These are phyloP conservation scores for Arthrobotrys megalospora DNA, from an alignment of 2,329 filamentous ascomycete genomes.

Conservation along the genomic window DNA sequence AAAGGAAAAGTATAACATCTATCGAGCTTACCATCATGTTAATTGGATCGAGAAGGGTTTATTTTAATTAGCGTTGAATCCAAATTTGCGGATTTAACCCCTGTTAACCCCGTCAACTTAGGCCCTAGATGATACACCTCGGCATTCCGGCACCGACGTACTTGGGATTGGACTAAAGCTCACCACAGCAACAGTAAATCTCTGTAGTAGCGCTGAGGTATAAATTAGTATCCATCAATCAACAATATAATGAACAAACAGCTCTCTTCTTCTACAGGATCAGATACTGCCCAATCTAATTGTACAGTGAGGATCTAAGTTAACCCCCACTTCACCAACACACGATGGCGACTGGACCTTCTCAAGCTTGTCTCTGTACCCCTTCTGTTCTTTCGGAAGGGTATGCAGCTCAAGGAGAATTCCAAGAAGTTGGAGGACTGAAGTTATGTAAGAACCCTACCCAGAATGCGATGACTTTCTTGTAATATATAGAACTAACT, in stretches of 20 bases:
- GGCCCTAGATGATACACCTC: background rate
- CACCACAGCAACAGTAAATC: background rate
- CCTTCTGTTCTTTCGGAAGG: conserved; percentile 19
- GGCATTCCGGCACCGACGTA: conserved; percentile 8
- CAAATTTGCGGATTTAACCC: background rate
- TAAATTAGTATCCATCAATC: no score
- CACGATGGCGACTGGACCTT: conserved; percentile 20
- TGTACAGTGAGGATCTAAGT: background rate
- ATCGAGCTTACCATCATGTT: no score
- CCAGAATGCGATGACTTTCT: background rate
- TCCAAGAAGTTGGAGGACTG: conserved; percentile 8
- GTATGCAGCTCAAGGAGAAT: conserved; percentile 20
- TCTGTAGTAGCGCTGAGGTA: no score
- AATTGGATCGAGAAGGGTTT: no score
- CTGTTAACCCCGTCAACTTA: background rate
- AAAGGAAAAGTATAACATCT: no score
- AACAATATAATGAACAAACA: no score
- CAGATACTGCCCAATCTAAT: no score
- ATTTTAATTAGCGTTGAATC: no score
- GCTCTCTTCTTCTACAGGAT: no score
- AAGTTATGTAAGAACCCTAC: conserved; percentile 25
- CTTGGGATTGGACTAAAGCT: background rate
- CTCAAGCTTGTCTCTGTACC: conserved; percentile 33
- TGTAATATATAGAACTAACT: background rate
- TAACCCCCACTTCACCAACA: background rate